These are phyloP conservation scores for Aphanomyces invadans DNA, from an alignment of 352 stramenopile genomes.

Conservation along the genomic window DNA sequence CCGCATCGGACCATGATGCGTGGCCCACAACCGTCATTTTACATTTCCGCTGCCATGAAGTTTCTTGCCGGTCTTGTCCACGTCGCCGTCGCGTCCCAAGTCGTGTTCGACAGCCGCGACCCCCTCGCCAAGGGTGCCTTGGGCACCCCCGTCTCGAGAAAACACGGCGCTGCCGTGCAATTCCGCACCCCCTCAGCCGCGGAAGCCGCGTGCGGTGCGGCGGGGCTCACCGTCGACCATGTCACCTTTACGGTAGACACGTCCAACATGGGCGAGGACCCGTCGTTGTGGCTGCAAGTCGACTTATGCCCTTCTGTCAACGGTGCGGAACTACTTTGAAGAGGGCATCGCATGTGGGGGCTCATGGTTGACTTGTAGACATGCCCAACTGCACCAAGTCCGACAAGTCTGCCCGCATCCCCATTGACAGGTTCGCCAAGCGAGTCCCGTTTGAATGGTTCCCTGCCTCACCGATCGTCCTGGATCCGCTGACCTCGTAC, in stretches of 20 bases:
- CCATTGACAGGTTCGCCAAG: not conserved
- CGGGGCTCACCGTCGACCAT: too few relatives aligned
- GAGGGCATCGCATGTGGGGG: not conserved
- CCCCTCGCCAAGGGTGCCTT: too few relatives aligned
- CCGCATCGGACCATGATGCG: too few relatives aligned
- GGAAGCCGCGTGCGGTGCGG: too few relatives aligned
- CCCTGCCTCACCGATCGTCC: not conserved
- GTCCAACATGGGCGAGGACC: not conserved
- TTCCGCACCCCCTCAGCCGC: too few relatives aligned
- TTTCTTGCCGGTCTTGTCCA: too few relatives aligned
- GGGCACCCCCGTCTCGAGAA: too few relatives aligned
- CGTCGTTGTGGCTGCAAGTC: conserved; percentile 1
- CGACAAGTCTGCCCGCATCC: not conserved
- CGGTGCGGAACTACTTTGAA: not conserved
- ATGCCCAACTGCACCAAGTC: not conserved
- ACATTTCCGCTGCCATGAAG: too few relatives aligned
- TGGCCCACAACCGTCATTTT: too few relatives aligned
- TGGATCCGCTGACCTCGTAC: not conserved
- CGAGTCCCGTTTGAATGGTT: not conserved
- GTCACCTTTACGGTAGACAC: not conserved
- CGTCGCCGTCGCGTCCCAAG: too few relatives aligned
- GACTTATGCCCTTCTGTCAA: not conserved
- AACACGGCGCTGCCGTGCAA: too few relatives aligned
- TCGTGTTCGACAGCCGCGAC: too few relatives aligned
- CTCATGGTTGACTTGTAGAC: not conserved